Evolutionary conservation across 441 rosid species (phyloP).

Genomic region (Erodium texanum): DNA sequence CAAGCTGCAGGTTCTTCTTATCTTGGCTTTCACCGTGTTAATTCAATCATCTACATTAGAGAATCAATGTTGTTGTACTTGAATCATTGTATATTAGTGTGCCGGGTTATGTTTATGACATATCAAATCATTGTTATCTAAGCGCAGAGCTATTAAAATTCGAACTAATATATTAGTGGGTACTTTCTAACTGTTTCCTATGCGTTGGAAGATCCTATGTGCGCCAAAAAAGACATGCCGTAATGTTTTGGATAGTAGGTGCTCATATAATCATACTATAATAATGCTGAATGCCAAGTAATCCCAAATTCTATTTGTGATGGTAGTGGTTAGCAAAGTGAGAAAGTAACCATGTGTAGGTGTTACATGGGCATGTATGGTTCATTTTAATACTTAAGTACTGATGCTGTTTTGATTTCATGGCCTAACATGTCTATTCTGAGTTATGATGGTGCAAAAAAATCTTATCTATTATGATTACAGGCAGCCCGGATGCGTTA

Average conservation of each 20-base stretch:
- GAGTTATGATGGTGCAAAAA: slow-evolving; percentile 8
- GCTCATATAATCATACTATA: too few relatives aligned
- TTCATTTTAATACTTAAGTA: not conserved
- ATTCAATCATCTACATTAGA: not conserved
- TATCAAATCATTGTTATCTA: not conserved
- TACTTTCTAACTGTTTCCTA: too few relatives aligned
- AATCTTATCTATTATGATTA: slow-evolving; percentile 15
- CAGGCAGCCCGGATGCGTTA: slow-evolving; percentile 98
- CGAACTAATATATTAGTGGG: too few relatives aligned
- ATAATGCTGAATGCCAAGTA: too few relatives aligned
- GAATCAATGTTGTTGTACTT: not conserved
- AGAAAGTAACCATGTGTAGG: too few relatives aligned
- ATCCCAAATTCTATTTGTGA: too few relatives aligned
- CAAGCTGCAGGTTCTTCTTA: slow-evolving; percentile 63
- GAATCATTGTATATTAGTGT: not conserved
- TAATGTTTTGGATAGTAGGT: too few relatives aligned
- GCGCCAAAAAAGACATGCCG: too few relatives aligned
- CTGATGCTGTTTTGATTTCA: not conserved
- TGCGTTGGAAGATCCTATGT: too few relatives aligned
- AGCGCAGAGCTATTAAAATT: too few relatives aligned
- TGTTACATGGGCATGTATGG: too few relatives aligned
- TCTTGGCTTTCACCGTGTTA: not conserved
- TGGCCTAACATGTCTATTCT: slow-evolving; percentile 1
- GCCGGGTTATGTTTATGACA: not conserved
- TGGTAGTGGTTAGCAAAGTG: too few relatives aligned